Base-by-base conservation (phyloP, 352 stramenopile genomes). In the Phytophthora hibernalis region DNA sequence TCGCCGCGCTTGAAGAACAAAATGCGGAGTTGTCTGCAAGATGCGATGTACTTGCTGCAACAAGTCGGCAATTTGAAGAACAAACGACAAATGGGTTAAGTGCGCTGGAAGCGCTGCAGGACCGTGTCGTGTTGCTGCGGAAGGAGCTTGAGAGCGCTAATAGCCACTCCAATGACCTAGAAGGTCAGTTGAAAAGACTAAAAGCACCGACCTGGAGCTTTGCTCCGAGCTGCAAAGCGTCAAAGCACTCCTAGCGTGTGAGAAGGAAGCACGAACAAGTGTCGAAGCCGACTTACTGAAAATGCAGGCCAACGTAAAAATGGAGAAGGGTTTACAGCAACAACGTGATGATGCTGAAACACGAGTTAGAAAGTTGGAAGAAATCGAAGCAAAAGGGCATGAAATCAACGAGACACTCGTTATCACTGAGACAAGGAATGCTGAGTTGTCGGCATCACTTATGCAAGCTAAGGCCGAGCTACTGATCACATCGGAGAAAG, bases 11-110 rank as follows among this genome's bases (percentile, higher is more conserved):
- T n/a, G 50, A 72, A 56, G 57, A 49, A 24, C 38, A 26, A 13
- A 76, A 72, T 45, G 30, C 22, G n/a, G 35, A 65, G 21, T 26
- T 72, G 20, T 51, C 47, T 8, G 54, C 21, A 7, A 61, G 21
- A 31, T 61, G 33, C 12, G 24, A 61, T n/a, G 40, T 21, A 24
- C 20, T 63, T 37, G 18, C 38, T 18, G 30, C n/a, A 65, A 52
- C 13, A 40, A 64, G 16, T 40, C 16, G 10, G 11, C 28, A 21
- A 35, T 5, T 22, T 15, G 13, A 54, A 33, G 51, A 37, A n/a
- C 11, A 20, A 16, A 62, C 13, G 1, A 20, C n/a, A 44, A 47
- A 16, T 40, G 18, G 9, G 8, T 20, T 45, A 6, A n/a, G 2
- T 22, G 3, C 18, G 28, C 16, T 54, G 30, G 11, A 45, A 3